Base-by-base conservation (phyloP, 2,329 filamentous ascomycete species). In the Aspergillus candidus region DNA sequence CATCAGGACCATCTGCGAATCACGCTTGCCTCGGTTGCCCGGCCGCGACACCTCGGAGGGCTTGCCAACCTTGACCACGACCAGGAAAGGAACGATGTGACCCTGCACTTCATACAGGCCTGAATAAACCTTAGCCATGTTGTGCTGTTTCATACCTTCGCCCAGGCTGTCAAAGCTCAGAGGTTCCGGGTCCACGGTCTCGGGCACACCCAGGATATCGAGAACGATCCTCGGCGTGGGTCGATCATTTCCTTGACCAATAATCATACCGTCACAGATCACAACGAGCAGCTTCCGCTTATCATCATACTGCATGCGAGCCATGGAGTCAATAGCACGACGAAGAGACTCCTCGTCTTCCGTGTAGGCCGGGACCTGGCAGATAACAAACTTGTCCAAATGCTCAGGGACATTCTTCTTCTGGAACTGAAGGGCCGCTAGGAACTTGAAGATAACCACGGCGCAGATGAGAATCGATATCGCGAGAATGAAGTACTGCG, bases 61-160 rank as follows among this genome's bases (percentile, higher is more conserved):
- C 66, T 86, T 86, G 72, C 93, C 93, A 55, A 97, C 82, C 76
- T 98, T 98, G 70, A 97, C 90, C 36, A 98, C 77, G 41, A 98
- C 93, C 65, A 98, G 67, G 79, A 95, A 98, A 15, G 93, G 93
- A 36, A 98, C 93, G 55, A 98, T 97, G 63, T 98, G 91, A 51
- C 93, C 93, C 62, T 96, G 88, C 6, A 96, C 90, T 70, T 98
- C 93, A 66, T 98, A 98, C 4, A 98, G 76, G 61, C 93, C 93
- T 14, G 93, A 96, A 71, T 98, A 98, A 53, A 96, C 82, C 70
- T 98, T 98, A 68, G 87, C 93, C 91, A 97, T 97, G 69, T 98
- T 98, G 75, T 97, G 93, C 68, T 97, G 93, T 72, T 94, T 95
- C 71, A 86, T 80, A 63, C 93, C 93, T 69, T 97, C 91, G 47